These are phyloP conservation scores for Fagus crenata DNA, from an alignment of 306 rosid genomes.

Conservation along the genomic window DNA sequence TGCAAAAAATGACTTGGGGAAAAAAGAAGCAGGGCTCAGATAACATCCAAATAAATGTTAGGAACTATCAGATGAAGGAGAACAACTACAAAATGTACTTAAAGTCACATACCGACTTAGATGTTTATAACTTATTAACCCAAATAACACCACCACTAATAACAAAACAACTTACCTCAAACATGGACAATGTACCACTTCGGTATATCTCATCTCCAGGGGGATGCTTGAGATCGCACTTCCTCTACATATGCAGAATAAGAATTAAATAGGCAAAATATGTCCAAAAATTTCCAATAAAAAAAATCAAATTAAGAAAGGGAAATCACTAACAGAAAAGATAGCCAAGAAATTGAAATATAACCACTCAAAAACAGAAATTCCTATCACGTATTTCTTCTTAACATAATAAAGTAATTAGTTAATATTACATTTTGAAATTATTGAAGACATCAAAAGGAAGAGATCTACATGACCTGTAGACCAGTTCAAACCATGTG, in stretches of 20 bases:
- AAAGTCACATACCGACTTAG: neutral
- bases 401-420: neutral
- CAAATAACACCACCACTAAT: slow-evolving; percentile 3
- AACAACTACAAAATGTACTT: neutral
- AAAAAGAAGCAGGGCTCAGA: neutral
- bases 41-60: neutral
- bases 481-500: neutral
- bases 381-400: neutral
- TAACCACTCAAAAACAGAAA: neutral
- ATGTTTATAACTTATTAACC: neutral
- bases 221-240: slow-evolving; percentile 99
- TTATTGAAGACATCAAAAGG: neutral
- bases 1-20: neutral
- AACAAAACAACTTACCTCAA: slow-evolving; percentile 65
- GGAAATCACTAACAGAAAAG: neutral
- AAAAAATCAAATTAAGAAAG: neutral
- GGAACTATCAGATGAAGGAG: neutral
- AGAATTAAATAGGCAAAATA: neutral
- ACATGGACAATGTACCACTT: slow-evolving; percentile 97
- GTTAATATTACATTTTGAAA: neutral
- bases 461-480: neutral
- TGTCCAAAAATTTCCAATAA: neutral
- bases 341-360: slow-evolving; percentile 1
- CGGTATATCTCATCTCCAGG: slow-evolving; percentile 99
- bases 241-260: slow-evolving; percentile 58